These are phyloP conservation scores for Diplosphaera chodatii DNA, from an alignment of 139 green algal species.

Conservation along the genomic window DNA sequence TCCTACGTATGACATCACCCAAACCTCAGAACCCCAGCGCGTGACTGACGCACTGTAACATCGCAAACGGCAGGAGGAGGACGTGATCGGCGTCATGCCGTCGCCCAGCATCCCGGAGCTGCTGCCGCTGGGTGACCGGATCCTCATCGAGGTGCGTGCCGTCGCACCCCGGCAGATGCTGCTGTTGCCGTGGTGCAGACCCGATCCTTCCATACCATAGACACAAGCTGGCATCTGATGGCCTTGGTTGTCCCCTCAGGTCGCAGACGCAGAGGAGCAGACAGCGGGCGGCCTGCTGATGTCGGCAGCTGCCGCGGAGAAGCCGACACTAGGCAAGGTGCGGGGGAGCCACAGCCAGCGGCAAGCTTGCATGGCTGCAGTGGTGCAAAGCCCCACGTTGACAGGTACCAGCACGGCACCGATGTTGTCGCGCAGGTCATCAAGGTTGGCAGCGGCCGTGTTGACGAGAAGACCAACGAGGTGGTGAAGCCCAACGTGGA, in stretches of 20 bases:
- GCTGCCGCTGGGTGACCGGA: constrained; percentile 47
- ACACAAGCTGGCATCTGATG: too few relatives aligned
- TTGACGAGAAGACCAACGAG: constrained; percentile 39
- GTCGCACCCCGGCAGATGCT: too few relatives aligned
- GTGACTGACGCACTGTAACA: too few relatives aligned
- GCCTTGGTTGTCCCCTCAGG: too few relatives aligned
- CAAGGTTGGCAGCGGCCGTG: constrained; percentile 65
- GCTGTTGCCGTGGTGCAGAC: too few relatives aligned
- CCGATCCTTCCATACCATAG: too few relatives aligned
- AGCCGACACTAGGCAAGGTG: constrained; percentile 85
- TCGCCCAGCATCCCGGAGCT: constrained; percentile 50
- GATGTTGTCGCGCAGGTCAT: constrained; percentile 51
- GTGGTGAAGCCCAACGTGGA: constrained; percentile 46
- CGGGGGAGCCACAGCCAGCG: neutral
- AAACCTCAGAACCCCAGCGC: too few relatives aligned
- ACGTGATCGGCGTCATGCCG: constrained; percentile 56
- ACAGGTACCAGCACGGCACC: too few relatives aligned
- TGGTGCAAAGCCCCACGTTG: too few relatives aligned
- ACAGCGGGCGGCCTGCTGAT: constrained; percentile 84
- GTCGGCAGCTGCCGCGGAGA: constrained; percentile 66
- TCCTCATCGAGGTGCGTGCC: constrained; percentile 49
- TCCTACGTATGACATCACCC: too few relatives aligned
- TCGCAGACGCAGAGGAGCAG: constrained; percentile 62
- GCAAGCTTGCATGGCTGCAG: too few relatives aligned
- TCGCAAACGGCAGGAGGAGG: constrained; percentile 53